These are phyloP conservation scores for Lavandula angustifolia DNA, from an alignment of 257 asterid genomes.

Conservation along the genomic window DNA sequence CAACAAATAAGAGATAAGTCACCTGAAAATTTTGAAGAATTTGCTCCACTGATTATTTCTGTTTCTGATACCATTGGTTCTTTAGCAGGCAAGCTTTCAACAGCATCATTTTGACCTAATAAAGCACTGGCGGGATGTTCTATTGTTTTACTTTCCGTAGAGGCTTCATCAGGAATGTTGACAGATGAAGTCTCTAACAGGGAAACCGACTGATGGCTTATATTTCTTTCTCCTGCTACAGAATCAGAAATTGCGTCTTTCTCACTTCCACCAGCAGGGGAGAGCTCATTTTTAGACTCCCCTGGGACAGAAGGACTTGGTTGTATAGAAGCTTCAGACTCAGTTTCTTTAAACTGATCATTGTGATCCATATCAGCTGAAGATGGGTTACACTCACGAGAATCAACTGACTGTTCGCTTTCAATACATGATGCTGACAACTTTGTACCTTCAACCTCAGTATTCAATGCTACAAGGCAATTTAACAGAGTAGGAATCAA, in stretches of 20 bases:
- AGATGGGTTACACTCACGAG: constrained; percentile 30
- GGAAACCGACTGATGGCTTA: constrained; percentile 35
- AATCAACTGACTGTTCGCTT: constrained; percentile 32
- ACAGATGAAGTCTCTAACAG: constrained; percentile 38
- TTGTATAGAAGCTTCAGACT: constrained; percentile 32
- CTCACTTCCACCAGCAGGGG: constrained; percentile 36
- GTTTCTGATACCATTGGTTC: constrained; percentile 39
- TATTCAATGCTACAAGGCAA: constrained; percentile 51
- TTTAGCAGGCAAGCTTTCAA: constrained; percentile 40
- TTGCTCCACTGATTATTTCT: constrained; percentile 28
- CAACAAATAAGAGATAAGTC: constrained; percentile 24
- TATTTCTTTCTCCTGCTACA: constrained; percentile 35
- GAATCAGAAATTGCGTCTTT: constrained; percentile 27
- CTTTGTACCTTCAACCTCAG: constrained; percentile 42
- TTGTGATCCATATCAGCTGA: constrained; percentile 30
- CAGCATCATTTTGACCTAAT: constrained; percentile 36
- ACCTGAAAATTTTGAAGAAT: constrained; percentile 40
- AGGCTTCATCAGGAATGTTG: constrained; percentile 34
- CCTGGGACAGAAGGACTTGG: constrained; percentile 22
- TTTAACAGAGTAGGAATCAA: constrained; percentile 29
- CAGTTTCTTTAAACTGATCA: constrained; percentile 39
- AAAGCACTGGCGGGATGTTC: constrained; percentile 36
- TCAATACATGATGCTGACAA: constrained; percentile 34
- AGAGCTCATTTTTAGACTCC: constrained; percentile 32
- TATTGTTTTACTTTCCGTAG: constrained; percentile 29